Conservation (phyloP, 1,284 basidiomycete genomes). For the Microbotryum intermedium region DNA sequence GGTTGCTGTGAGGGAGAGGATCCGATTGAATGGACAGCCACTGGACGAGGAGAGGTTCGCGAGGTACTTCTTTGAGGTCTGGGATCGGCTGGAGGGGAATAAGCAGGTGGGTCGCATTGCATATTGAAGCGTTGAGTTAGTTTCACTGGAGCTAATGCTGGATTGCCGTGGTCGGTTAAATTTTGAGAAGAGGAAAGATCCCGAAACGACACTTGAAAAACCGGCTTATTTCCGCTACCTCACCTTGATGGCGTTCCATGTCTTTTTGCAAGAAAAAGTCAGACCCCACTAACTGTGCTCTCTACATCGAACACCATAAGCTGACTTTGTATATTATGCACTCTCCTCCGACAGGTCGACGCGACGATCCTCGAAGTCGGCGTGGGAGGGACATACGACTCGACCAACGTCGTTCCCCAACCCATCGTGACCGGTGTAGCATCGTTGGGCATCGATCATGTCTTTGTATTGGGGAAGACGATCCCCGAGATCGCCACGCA, state of each 20-base stretch:
- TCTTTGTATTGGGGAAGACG: conserved; percentile 81
- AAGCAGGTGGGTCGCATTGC: conserved; percentile 45
- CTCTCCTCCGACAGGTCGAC: conserved; percentile 48
- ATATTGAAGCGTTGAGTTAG: neutral
- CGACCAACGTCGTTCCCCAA: conserved; percentile 88
- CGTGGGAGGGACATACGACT: conserved; percentile 88
- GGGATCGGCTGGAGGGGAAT: conserved; percentile 76
- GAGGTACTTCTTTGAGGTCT: conserved; percentile 91
- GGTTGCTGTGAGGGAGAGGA: conserved; percentile 89
- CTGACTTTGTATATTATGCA: no score
- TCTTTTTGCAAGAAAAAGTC: conserved; percentile 69
- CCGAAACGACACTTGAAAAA: conserved; percentile 28
- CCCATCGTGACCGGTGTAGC: conserved; percentile 85
- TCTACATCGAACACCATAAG: neutral
- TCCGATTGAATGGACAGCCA: conserved; percentile 84
- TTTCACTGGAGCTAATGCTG: neutral
- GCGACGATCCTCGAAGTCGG: conserved; percentile 95
- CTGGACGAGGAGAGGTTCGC: conserved; percentile 81
- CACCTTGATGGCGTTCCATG: conserved; percentile 85
- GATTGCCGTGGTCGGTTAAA: no score
- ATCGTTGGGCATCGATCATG: conserved; percentile 87
- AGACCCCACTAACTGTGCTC: neutral
- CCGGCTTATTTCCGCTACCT: conserved; percentile 93
- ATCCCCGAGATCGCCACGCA: conserved; percentile 85
- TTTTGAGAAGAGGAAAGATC: neutral